A percentile compares a stretch with the other conserved stretches of the same genome.
phyloP scores from a whole-genome alignment of 2,329 filamentous ascomycete genomes.

The Fusarium sp. region DNA sequence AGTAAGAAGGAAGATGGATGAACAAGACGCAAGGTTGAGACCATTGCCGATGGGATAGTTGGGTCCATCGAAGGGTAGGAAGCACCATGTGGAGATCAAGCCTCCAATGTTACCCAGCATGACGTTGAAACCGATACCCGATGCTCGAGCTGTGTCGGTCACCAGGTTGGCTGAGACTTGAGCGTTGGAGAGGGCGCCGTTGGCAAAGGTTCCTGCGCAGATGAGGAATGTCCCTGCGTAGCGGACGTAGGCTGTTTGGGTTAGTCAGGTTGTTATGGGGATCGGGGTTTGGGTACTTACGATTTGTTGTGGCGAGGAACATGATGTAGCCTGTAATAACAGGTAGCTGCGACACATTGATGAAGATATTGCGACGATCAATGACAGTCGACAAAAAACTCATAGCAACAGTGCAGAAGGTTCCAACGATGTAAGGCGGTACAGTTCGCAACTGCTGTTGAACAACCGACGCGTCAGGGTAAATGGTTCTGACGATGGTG shows the following conservation, averaged over 20 bases:
- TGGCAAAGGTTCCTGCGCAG: slow-evolving; percentile 25
- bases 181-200: slow-evolving; percentile 57
- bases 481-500: slow-evolving; percentile 72
- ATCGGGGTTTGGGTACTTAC: slow-evolving; percentile 19
- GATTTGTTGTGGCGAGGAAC: slow-evolving; percentile 63
- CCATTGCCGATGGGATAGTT: slow-evolving; percentile 74
- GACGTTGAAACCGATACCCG: slow-evolving; percentile 37
- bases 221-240: slow-evolving; percentile 71
- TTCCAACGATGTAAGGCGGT: slow-evolving; percentile 64
- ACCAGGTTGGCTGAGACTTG: slow-evolving; percentile 30
- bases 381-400: slow-evolving; percentile 53
- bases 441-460: slow-evolving; percentile 64
- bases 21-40: slow-evolving; percentile 54
- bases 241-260: slow-evolving; percentile 52
- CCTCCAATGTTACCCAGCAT: slow-evolving; percentile 64
- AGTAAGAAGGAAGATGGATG: slow-evolving; percentile 14
- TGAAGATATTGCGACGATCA: slow-evolving; percentile 66
- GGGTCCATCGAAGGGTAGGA: slow-evolving; percentile 70
- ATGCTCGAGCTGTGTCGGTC: slow-evolving; percentile 34
- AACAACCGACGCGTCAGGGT: slow-evolving; percentile 64
- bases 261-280: neutral
- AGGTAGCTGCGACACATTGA: slow-evolving; percentile 64
- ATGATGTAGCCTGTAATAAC: slow-evolving; percentile 72
- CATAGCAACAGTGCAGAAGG: slow-evolving; percentile 58
- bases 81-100: slow-evolving; percentile 72